Percentiles rank a stretch among this genome's conserved stretches.
phyloP scores from a whole-genome alignment of 257 asterid genomes.

The Lavandula angustifolia region DNA sequence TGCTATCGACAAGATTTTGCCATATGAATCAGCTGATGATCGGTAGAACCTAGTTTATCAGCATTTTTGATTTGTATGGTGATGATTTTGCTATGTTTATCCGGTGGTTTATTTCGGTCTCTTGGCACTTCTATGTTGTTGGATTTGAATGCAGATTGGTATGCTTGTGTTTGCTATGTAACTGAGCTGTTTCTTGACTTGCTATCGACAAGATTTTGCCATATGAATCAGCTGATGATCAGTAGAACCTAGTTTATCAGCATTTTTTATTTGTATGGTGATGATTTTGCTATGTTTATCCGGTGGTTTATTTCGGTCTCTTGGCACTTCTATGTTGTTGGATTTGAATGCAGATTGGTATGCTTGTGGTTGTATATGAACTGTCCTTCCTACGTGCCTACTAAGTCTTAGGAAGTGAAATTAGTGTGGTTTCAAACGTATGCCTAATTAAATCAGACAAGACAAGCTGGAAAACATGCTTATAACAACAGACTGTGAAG shows the following conservation, averaged over 20 bases:
- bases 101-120: no score
- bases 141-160: no score
- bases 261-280: neutral
- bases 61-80: neutral
- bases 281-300: neutral
- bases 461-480: neutral
- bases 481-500: no score
- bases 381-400: neutral
- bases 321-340: no score
- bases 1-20: constrained; percentile 24
- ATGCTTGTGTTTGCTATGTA: constrained; percentile 9
- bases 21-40: constrained; percentile 25
- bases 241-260: constrained; percentile 21
- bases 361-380: neutral
- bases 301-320: no score
- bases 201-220: constrained; percentile 23
- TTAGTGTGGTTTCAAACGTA: no score
- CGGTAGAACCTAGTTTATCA: constrained; percentile 17
- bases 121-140: no score
- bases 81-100: constrained; percentile 1
- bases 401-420: no score
- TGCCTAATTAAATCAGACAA: no score
- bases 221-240: constrained; percentile 24
- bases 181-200: constrained; percentile 16
- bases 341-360: neutral